Conservation (phyloP, 352 stramenopile species). For the Globisporangium barbulae region DNA sequence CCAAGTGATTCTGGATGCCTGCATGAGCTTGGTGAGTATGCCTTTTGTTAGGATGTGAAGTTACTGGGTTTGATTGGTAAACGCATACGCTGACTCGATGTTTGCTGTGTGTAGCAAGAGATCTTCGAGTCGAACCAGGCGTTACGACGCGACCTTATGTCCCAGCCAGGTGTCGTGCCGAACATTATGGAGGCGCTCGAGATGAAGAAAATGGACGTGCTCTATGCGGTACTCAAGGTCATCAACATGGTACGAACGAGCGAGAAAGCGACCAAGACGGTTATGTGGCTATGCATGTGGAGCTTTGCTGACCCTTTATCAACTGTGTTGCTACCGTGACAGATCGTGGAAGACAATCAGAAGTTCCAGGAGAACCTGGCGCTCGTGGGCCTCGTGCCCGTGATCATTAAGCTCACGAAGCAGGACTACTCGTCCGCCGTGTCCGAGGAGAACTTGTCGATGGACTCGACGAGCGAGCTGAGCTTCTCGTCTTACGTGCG, state of each 20-base stretch:
- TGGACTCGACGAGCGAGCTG: conserved; percentile 19
- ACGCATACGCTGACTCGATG: conserved; percentile 1
- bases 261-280: not conserved
- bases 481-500: conserved; percentile 57
- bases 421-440: conserved; percentile 27
- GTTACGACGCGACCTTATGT: conserved; percentile 82
- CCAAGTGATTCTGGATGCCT: conserved; percentile 81
- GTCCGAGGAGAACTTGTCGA: conserved; percentile 16
- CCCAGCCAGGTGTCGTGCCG: conserved; percentile 87
- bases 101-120: conserved; percentile 40
- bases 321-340: not conserved
- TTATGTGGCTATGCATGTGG: not conserved
- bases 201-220: conserved; percentile 87
- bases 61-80: not conserved
- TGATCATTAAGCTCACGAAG: conserved; percentile 88
- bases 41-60: not conserved
- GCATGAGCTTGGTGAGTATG: conserved; percentile 49
- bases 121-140: conserved; percentile 76
- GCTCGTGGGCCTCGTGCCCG: conserved; percentile 86
- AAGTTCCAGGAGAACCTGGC: conserved; percentile 91
- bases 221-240: conserved; percentile 83
- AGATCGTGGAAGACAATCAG: conserved; percentile 89
- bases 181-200: conserved; percentile 93
- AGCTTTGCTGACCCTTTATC: not conserved
- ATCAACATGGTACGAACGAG: conserved; percentile 65